A percentile compares a stretch with the other conserved stretches of the same genome.
These are phyloP conservation scores for Nakaseomyces uthaithaninus DNA, from an alignment of 1,139 yeast genomes.

Conservation along the genomic window DNA sequence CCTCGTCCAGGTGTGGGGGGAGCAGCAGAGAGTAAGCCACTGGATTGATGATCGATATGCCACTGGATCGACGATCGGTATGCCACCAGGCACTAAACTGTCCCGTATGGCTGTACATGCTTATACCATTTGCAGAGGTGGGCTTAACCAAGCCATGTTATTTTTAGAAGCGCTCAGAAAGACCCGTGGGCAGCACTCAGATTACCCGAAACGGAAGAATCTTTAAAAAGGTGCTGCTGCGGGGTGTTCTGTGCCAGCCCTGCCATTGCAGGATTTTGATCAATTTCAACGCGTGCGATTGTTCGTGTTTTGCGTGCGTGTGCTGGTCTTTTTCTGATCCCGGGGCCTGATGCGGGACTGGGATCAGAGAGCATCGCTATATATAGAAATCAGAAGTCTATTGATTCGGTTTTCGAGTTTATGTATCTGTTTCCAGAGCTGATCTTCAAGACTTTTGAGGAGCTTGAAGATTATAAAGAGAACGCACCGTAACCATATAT, in stretches of 20 bases:
- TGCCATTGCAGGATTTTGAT: no score
- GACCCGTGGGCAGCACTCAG: not conserved
- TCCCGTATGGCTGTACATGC: no score
- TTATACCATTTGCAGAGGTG: no score
- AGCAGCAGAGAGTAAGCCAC: no score
- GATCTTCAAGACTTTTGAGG: not conserved
- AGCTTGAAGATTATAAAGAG: not conserved
- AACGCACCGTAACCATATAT: not conserved
- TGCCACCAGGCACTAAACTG: no score
- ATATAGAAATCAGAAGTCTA: not conserved
- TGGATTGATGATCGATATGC: no score
- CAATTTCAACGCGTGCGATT: no score
- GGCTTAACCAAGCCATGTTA: constrained; percentile 7
- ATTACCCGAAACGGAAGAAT: constrained; percentile 2
- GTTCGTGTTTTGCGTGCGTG: no score
- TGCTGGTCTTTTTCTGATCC: not conserved
- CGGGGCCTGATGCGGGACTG: no score
- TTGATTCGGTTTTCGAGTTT: not conserved
- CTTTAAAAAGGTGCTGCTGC: constrained; percentile 1
- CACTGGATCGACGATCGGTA: no score
- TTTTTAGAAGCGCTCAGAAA: constrained; percentile 3
- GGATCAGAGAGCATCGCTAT: not conserved
- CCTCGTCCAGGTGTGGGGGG: no score
- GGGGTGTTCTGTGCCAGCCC: not conserved
- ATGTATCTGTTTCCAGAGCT: no score